These are phyloP conservation scores for Misopates orontium DNA, from an alignment of 257 asterid species.

Conservation along the genomic window DNA sequence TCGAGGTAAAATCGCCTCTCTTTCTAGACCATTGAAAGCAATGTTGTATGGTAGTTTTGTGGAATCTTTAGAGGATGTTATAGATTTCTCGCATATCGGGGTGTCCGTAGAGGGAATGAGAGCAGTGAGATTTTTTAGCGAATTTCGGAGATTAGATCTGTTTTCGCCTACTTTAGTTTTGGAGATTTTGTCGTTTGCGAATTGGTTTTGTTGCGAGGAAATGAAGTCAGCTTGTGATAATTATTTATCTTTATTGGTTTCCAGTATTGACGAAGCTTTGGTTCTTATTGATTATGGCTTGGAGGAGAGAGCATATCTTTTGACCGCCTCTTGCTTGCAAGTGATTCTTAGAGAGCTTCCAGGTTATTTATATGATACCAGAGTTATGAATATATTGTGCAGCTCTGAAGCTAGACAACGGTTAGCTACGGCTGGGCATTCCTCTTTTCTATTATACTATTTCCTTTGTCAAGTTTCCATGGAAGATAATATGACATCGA, in stretches of 20 bases:
- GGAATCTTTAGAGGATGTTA: constrained; percentile 61
- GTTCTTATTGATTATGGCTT: constrained; percentile 72
- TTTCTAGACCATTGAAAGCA: constrained; percentile 74
- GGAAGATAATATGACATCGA: constrained; percentile 80
- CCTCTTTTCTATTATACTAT: constrained; percentile 74
- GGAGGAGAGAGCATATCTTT: constrained; percentile 74
- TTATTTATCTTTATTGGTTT: constrained; percentile 63
- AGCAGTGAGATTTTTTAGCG: constrained; percentile 76
- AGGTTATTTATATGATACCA: constrained; percentile 53
- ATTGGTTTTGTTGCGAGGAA: constrained; percentile 82
- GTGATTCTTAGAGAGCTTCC: constrained; percentile 89
- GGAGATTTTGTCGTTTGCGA: constrained; percentile 72
- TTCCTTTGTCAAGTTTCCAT: constrained; percentile 75
- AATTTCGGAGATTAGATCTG: constrained; percentile 54
- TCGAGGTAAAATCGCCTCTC: constrained; percentile 69
- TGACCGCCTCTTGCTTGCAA: constrained; percentile 93
- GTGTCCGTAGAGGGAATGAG: constrained; percentile 70
- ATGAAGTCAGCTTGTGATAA: constrained; percentile 80
- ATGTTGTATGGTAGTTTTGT: constrained; percentile 80
- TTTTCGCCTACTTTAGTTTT: constrained; percentile 62
- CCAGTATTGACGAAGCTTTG: constrained; percentile 62
- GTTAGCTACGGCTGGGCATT: constrained; percentile 67
- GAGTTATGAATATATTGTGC: constrained; percentile 58
- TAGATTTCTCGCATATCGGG: constrained; percentile 59
- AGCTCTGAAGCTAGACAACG: constrained; percentile 65